Evolutionary conservation across 1,139 yeast species (phyloP), one percentile per base, ranked within the genome.

Genomic region (Hyphopichia pseudoburtonii): DNA sequence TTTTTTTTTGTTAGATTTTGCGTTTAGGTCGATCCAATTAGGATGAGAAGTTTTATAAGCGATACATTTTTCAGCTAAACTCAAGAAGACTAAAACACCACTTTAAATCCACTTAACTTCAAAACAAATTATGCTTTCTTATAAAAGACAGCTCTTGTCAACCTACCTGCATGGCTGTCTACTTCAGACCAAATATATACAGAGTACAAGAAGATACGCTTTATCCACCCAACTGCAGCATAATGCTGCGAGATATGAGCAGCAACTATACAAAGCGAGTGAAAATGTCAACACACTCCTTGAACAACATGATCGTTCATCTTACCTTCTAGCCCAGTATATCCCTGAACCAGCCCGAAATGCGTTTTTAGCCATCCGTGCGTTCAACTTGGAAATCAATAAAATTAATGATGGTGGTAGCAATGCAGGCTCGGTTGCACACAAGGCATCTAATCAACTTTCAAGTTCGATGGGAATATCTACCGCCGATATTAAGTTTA

Each of bases 351-450:
- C 81, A 5, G 76, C 83, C 1, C 66, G 84, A 45, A 80, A 82
- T 51, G 75, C 83, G 1, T 84, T 74, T 46, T 46, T 82, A n/a
- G 95, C 88, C 0, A 67, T 83, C 28, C 63, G 84, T 33, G 84
- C 86, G 1, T 80, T 87, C 60, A 80, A 80, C 45, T 58, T 83
- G 28, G 95, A 86, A 47, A 67, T 85, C 18, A 76, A 82, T 39
- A 78, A 78, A 50, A 76, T 86, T 31, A 68, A 69, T 17, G 76
- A 72, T 37, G 75, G 76, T 2, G 73, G 74, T 4, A 46, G 57
- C 31, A 61, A 67, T 41, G 47, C 55, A 2, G 62, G 49, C 32
- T 70, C 47, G 51, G 73, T 51, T 4, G 56, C 65, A 15, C 47
- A 60, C 5, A 49, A 50, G 33, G 70, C 71, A 2, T 56, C 70